phyloP scores from a whole-genome alignment of 257 asterid species.

The Echites panduratus region DNA sequence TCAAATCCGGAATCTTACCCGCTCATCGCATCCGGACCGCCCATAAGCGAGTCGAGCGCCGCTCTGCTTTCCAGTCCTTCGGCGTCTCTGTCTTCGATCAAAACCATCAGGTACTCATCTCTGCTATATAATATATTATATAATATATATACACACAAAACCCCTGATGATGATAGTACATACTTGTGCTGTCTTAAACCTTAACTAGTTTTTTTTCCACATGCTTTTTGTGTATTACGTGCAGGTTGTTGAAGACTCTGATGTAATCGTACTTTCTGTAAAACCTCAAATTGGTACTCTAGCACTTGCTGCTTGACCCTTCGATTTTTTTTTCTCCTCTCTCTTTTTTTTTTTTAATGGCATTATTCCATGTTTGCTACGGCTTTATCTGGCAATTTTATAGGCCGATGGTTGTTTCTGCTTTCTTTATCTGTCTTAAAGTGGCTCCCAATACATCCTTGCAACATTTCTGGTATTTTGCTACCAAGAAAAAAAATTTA shows the following conservation, averaged over 20 bases:
- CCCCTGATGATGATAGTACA: neutral
- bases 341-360: too few species aligned
- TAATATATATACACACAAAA: too few species aligned
- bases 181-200: neutral
- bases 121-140: neutral
- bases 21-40: conserved; percentile 72
- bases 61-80: conserved; percentile 67
- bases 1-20: conserved; percentile 67
- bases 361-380: too few species aligned
- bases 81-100: conserved; percentile 61
- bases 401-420: too few species aligned
- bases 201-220: conserved; percentile 13
- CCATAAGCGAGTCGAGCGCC: conserved; percentile 57
- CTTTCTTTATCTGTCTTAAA: too few species aligned
- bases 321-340: neutral
- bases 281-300: conserved; percentile 87
- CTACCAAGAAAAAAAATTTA: too few species aligned
- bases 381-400: too few species aligned
- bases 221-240: neutral
- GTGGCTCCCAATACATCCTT: too few species aligned
- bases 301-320: neutral
- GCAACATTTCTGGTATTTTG: too few species aligned
- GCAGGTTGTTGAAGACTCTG: conserved; percentile 88
- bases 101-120: conserved; percentile 49
- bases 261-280: conserved; percentile 79